Evolutionary conservation across 176 grass and related monocot genomes (phyloP), one percentile per base, ranked within the genome.

Genomic region (Puccinellia tenuiflora): DNA sequence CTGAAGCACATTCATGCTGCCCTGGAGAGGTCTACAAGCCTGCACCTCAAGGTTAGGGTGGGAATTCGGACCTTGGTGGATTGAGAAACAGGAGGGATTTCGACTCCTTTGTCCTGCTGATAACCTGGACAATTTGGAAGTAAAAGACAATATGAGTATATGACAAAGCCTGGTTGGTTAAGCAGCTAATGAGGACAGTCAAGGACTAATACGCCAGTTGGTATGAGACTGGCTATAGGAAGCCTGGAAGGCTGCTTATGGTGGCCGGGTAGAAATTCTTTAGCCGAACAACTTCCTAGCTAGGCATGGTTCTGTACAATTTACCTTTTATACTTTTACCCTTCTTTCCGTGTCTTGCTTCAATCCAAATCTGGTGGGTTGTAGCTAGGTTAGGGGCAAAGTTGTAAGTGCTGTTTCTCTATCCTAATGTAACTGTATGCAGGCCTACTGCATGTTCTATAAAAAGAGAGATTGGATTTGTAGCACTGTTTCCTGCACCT

Each of bases 381-480:
- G 16, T 48, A 48, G 43, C 70, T 73, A 9, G 42, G 42, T 73
- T 48, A 29, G 70, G 43, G 61, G 15, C 16, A 30, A 50, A 48
- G 70, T 73, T 72, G 39, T 26, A 70, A 29, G 14, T 73, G 69
- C 46, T 72, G 24, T 73, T 73, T 30, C 43, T 4, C 25, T 73
- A 30, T 50, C 70, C 42, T 71, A 71, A 45, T 71, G 39, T 45
- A 45, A 26, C 12, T 11, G 11, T 37, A 67, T 38, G 35, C 66
- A 68, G 35, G 35, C 66, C 20, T 40, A 66, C 31, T 69, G 66
- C 35, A 48, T 73, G 15, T 11, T 73, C 70, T 29, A 16, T 20
- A 20, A 73, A 66, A 73, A 73, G 22, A 72, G 17, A 71, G 69
- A 21, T 76, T 68, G 50, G n/a, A 80, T 39, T 30, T 80, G 29